Evolutionary conservation across 129 eudicot species (phyloP).

Genomic region (Tagetes erecta): DNA sequence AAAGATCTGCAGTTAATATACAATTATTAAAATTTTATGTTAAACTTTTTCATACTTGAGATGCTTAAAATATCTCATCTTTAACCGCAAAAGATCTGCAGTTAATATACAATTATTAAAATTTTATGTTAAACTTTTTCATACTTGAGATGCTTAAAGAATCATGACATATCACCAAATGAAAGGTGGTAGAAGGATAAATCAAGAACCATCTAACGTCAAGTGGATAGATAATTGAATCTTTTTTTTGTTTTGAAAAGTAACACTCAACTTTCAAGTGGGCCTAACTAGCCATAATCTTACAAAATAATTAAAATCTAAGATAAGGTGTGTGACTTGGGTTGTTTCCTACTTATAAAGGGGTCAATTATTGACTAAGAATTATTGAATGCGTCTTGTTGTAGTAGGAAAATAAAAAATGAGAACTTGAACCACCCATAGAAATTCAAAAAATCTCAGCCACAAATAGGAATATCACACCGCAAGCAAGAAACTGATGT

Average conservation of each 20-base stretch:
- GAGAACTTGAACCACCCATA: background rate
- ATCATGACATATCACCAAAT: slow-evolving; percentile 20
- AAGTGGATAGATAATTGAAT: slow-evolving; percentile 29
- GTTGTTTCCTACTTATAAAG: background rate
- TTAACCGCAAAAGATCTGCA: no score
- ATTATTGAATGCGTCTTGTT: slow-evolving; percentile 14
- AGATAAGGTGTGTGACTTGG: background rate
- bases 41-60: background rate
- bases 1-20: slow-evolving; percentile 85
- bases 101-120: background rate
- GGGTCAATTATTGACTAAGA: slow-evolving; percentile 26
- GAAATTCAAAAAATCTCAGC: background rate
- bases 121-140: background rate
- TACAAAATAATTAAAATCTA: slow-evolving; percentile 6
- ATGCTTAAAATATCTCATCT: slow-evolving; percentile 30
- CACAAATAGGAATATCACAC: background rate
- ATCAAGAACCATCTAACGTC: slow-evolving; percentile 28
- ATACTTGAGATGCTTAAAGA: slow-evolving; percentile 27
- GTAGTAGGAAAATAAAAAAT: no score
- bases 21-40: slow-evolving; percentile 1
- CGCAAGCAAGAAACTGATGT: background rate
- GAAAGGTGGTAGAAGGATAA: slow-evolving; percentile 17
- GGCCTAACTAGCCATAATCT: slow-evolving; percentile 21
- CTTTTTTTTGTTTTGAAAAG: slow-evolving; percentile 24
- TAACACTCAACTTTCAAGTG: slow-evolving; percentile 27